Evolutionary conservation across 2,329 filamentous ascomycete genomes (phyloP), one percentile per base, ranked within the genome.

Genomic region (Chalaropsis ovoidea): DNA sequence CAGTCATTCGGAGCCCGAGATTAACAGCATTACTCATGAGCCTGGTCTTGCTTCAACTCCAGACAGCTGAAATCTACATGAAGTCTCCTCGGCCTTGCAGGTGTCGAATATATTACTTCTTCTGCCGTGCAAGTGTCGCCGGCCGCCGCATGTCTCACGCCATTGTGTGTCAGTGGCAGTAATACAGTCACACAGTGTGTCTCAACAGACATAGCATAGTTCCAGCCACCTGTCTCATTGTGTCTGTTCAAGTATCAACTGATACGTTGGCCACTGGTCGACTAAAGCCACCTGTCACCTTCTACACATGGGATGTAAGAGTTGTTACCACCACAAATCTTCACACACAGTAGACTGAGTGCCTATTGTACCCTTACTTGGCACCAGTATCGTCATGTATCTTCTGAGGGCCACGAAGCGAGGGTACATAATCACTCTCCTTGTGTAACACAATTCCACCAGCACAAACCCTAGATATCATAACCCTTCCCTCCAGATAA

Each of bases 201-300:
- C 47, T 49, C 19, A 24, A 49, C 24, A 24, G 8, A 19, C 35
- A 39, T 22, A 15, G 47, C 35, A 39, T 22, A 15, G 10, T 27
- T 52, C 47, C 19, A 52, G 47, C 47, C 19, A 27, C 22, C 47
- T 52, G 47, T 52, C 47, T 27, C 24, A 19, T 19, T 5, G 8
- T 24, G n/a, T 22, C 45, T 49, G 45, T n/a, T 2, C 45, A 49
- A 49, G 22, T 22, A 49, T 49, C n/a, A 49, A 49, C 45, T 24
- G 45, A 22, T 49, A 8, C 45, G 2, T 7, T 13, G n/a, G 45
- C 8, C 22, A 19, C 19, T 22, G n/a, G 45, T 24, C 45, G 13
- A 49, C 22, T 49, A 8, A 49, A 49, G 45, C 45, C 45, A 49
- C 45, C 45, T 24, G 45, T 49, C 45, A 49, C n/a, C n/a, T 49